Evolutionary conservation across 805 yeast genomes (phyloP), one percentile per base, ranked within the genome.

Genomic region (Saccharomycopsis sp.): DNA sequence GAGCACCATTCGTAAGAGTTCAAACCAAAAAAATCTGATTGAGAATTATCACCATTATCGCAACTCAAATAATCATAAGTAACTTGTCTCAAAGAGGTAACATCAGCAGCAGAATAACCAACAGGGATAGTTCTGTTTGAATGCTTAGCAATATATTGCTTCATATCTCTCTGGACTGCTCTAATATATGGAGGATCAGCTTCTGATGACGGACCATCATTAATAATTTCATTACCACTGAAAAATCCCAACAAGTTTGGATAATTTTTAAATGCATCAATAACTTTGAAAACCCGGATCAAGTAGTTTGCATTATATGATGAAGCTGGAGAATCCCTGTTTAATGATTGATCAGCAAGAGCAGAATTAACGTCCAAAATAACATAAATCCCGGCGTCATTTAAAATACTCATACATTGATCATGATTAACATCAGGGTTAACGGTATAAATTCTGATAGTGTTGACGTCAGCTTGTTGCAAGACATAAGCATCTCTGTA

Each of bases 1-100:
- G 95, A 85, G 67, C 97, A 93, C 97, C 97, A 90, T 51, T 87
- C 83, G 64, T 93, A 93, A 42, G 95, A 86, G 68, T 93, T 90
- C 59, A 90, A 76, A 11, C 97, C 98, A 62, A 84, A 88, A 70
- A 90, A 88, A 61, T 90, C 97, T n/a, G 82, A 70, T 54, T 77
- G 75, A 13, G 89, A 84, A 52, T 66, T 66, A 14, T 75, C 82
- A 47, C 74, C 73, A 3, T 65, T 54, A 32, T 61, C 61, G 68
- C 97, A 89, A 63, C 84, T 83, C 59, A 90, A 71, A 64, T 83
- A 90, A 53, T 79, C 77, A 63, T 83, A 85, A 43, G 90, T 78
- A 27, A 85, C 82, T 40, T 75, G 64, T 56, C 95, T 76, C 57
- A 85, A 73, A 36, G 72, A 73, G 43, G 66, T 68, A 51, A 79